phyloP scores from a whole-genome alignment of 176 grass and related monocot genomes.

The Ananas comosus region DNA sequence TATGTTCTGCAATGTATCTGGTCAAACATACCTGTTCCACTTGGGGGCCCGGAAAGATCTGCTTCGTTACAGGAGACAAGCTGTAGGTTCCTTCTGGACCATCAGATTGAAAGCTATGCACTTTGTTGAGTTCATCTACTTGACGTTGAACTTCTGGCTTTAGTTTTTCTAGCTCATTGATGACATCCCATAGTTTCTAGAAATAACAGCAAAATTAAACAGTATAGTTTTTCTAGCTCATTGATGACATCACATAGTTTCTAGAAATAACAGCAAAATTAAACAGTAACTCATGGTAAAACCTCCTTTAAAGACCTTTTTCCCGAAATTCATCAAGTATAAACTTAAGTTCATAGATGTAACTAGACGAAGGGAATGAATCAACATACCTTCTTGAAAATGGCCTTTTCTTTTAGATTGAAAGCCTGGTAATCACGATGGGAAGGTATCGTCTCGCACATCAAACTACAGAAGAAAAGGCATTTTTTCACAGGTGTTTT shows the following conservation, averaged over 20 bases:
- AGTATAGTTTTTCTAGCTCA: conserved; percentile 68
- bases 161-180: conserved; percentile 81
- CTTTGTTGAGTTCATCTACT: conserved; percentile 52
- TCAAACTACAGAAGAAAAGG: conserved; percentile 46
- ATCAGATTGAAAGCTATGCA: conserved; percentile 32
- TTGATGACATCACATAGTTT: conserved; percentile 73
- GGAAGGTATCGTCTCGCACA: conserved; percentile 88
- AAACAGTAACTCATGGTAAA: background rate
- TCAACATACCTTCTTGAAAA: conserved; percentile 53
- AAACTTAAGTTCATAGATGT: conserved; percentile 12
- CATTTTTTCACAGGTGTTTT: background rate
- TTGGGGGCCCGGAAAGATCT: conserved; percentile 27
- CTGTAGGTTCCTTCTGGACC: conserved; percentile 28
- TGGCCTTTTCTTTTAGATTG: conserved; percentile 37
- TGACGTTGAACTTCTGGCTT: conserved; percentile 73
- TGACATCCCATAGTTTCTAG: conserved; percentile 76
- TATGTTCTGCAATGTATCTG: conserved; percentile 17
- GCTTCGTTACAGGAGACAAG: conserved; percentile 26
- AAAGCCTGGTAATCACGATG: conserved; percentile 67
- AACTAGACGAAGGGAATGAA: conserved; percentile 2
- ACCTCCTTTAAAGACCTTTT: background rate
- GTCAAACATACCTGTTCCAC: conserved; percentile 55
- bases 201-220: conserved; percentile 17
- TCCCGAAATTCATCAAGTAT: background rate
- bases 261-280: conserved; percentile 34